Conservation (phyloP, 768 basidiomycete species). For the Russula olivacea region DNA sequence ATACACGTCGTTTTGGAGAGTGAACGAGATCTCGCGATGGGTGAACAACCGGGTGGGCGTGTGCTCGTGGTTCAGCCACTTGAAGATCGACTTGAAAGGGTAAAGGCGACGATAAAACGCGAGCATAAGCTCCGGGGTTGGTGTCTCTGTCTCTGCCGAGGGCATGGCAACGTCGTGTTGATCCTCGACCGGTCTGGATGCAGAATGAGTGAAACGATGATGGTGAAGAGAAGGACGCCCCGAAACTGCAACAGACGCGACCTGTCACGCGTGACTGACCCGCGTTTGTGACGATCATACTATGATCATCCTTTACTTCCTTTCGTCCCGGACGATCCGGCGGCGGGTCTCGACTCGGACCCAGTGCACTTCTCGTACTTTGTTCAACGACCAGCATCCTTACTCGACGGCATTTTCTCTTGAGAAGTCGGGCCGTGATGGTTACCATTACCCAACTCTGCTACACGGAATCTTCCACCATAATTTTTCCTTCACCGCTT, state of each 20-base stretch:
- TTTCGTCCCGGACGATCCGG: conserved; percentile 7
- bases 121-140: conserved; percentile 59
- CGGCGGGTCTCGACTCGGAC: background rate
- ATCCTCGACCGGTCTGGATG: background rate
- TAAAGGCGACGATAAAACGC: conserved; percentile 87
- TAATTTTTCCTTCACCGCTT: background rate
- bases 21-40: conserved; percentile 94
- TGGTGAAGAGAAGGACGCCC: background rate
- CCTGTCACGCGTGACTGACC: conserved; percentile 17
- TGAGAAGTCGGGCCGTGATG: background rate
- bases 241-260: conserved; percentile 15
- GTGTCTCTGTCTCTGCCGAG: conserved; percentile 19
- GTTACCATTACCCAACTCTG: background rate
- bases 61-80: conserved; percentile 93
- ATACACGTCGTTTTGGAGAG: conserved; percentile 85
- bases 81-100: conserved; percentile 90
- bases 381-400: background rate
- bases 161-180: conserved; percentile 16
- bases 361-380: background rate
- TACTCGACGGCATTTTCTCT: background rate
- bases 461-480: background rate
- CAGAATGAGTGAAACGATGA: background rate
- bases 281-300: conserved; percentile 5
- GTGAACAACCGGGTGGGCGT: conserved; percentile 75
- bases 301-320: background rate